Percentiles rank a stretch among this genome's conserved stretches.
Conservation (phyloP, 176 grass and related monocot species). For the Rhynchospora breviuscula region DNA sequence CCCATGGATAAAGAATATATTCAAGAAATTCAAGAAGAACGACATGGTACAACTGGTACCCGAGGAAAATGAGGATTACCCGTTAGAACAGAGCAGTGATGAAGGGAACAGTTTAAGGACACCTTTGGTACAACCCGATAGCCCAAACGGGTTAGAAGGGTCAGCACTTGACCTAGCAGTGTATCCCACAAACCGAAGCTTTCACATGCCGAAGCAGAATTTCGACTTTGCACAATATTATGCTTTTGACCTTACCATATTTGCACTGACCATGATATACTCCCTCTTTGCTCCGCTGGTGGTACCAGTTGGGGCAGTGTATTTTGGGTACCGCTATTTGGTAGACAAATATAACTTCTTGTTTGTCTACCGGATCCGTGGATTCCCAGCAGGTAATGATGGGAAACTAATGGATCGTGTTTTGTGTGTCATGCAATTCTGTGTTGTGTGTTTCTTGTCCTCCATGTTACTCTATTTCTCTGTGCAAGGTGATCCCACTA, state of each 20-base stretch:
- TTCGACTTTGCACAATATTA: conserved; percentile 99
- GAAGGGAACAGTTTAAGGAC: conserved; percentile 61
- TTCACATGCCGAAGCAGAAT: conserved; percentile 88
- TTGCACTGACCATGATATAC: conserved; percentile 97
- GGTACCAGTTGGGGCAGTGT: conserved; percentile 80
- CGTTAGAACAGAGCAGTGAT: conserved; percentile 31
- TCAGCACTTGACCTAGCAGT: conserved; percentile 59
- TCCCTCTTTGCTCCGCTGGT: conserved; percentile 83
- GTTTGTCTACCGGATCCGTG: conserved; percentile 91
- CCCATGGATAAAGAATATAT: conserved; percentile 89
- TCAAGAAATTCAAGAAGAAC: conserved; percentile 98
- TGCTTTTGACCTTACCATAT: conserved; percentile 94
- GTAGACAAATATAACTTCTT: conserved; percentile 99
- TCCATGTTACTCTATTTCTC: conserved; percentile 92
- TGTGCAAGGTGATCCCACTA: conserved; percentile 76
- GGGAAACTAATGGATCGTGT: conserved; percentile 95
- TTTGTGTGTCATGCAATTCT: conserved; percentile 95
- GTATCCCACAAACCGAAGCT: conserved; percentile 83
- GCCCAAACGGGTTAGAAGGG: conserved; percentile 54
- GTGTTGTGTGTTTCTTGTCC: conserved; percentile 86
- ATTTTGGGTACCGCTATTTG: conserved; percentile 98
- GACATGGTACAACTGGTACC: conserved; percentile 97
- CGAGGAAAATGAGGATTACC: conserved; percentile 75
- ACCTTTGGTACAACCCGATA: conserved; percentile 63
- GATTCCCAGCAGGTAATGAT: conserved; percentile 93